Evolutionary conservation across 129 eudicot genomes (phyloP), one percentile per base, ranked within the genome.

Genomic region (Sambucus nigra): DNA sequence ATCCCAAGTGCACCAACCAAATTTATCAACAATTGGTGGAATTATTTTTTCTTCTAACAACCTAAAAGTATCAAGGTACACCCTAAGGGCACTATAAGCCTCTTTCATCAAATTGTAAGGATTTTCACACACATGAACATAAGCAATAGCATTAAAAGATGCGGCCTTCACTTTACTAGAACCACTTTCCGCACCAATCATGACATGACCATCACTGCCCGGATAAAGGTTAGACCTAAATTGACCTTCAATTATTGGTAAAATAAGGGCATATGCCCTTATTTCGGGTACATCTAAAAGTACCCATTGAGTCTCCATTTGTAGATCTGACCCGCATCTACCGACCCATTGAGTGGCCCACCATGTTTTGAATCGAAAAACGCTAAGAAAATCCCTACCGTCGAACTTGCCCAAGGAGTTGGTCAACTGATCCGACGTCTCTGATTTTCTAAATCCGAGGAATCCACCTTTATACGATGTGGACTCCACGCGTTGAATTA

Each of bases 1-100:
- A 69, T 78, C 85, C 85, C 85, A 78, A 18, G 85, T 78, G 53
- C 85, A 78, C 85, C 85, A 78, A 13, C 85, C 85, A 28, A 78
- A 78, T 27, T 61, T 73, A 24, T 78, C 64, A 27, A 73, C 61
- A 32, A 73, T 25, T 1, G 63, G 52, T 24, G 84, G 80, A 12
- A 50, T 50, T n/a, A 68, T 25, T 49, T 78, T 78, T 57, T 78
- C 84, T 51, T 78, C 80, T 13, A 78, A 38, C 32, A 78, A 76
- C 60, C 46, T 68, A 57, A 78, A 78, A 0, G 80, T 73, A 46
- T 73, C 48, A 50, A 73, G 70, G 38, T 78, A 70, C 14, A 73
- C 80, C 29, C 84, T 65, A 12, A 78, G 13, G 27, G 84, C 73
- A 22, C 60, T 68, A 49, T 53, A 78, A 38, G 73, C 84, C 45